These are phyloP conservation scores for Ambrosiella beaveri DNA, from an alignment of 2,329 filamentous ascomycete species.

Conservation along the genomic window DNA sequence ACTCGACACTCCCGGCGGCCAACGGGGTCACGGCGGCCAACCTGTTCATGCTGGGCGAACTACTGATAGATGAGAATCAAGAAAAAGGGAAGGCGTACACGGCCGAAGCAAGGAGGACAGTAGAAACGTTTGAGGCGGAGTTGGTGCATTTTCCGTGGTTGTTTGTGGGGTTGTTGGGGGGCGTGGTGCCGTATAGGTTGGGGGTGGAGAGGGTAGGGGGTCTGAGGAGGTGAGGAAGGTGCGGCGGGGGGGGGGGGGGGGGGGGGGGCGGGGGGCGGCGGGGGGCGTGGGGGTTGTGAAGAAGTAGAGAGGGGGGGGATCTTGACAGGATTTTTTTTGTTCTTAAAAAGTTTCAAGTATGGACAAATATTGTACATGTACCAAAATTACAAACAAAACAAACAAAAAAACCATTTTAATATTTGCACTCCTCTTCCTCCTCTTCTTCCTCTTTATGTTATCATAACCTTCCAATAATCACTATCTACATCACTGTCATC, in stretches of 20 bases:
- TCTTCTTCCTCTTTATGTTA: too few species aligned
- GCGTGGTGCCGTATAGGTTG: slow-evolving; percentile 56
- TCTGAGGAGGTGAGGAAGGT: slow-evolving; percentile 1
- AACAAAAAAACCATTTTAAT: too few species aligned
- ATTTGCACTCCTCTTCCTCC: too few species aligned
- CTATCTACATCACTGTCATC: neutral
- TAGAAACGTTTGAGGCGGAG: slow-evolving; percentile 77
- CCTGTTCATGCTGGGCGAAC: slow-evolving; percentile 57
- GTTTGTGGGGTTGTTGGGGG: slow-evolving; percentile 63
- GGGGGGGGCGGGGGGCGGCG: neutral
- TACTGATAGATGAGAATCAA: slow-evolving; percentile 33
- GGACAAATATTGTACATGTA: too few species aligned
- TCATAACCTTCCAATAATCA: too few species aligned
- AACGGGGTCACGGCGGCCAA: slow-evolving; percentile 81
- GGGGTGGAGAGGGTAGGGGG: slow-evolving; percentile 34
- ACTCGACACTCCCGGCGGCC: slow-evolving; percentile 74
- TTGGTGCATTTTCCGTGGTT: slow-evolving; percentile 86
- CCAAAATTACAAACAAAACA: too few species aligned
- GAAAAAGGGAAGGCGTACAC: slow-evolving; percentile 29
- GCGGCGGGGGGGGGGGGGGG: slow-evolving; percentile 1
- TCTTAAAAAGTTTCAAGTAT: too few species aligned
- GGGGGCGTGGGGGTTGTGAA: slow-evolving; percentile 6
- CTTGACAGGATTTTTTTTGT: too few species aligned
- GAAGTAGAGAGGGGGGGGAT: neutral
- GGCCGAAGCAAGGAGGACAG: slow-evolving; percentile 51